Base-by-base conservation (phyloP, 2,329 filamentous ascomycete genomes). In the Arthrobotrys iridis region DNA sequence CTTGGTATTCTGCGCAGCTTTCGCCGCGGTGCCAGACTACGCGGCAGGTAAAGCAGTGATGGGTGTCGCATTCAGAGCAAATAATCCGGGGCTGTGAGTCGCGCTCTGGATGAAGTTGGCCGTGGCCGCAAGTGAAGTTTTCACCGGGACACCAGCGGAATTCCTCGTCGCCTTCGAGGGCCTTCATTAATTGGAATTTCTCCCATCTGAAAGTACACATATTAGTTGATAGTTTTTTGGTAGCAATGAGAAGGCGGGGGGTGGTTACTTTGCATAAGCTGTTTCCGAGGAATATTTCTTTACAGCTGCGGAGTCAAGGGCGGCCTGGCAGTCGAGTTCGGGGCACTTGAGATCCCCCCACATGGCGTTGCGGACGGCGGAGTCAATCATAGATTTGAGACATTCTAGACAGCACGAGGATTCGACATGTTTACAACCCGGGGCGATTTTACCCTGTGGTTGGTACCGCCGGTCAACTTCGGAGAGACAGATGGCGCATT, bases 331-430 rank as follows among this genome's bases (percentile, higher is more conserved):
- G 33, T 41, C 46, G 13, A 70, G 43, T 33, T 74, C 70, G 10
- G 70, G 70, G 40, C 70, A 74, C 24, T 74, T 74, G 37, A 74
- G 52, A 20, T 74, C 70, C 22, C 70, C 70, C 70, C 70, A 74
- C 70, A 74, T 74, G 10, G 70, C 70, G 22, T 74, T 74, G n/a
- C 70, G 43, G n/a, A 74, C 70, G 8, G 62, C 63, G 10, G 70
- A 74, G 46, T 74, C 70, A 8, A 74, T 74, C 70, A 74, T 74
- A n/a, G 35, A 41, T 57, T 62, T 40, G n/a, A 74, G 35, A 22
- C 70, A 74, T 8, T 74, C 70, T 6, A 40, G 18, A 15, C 70
- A 74, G 24, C 70, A 74, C 2, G 43, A 59, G 5, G 70, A 74
- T 46, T 74, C 70, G 8, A 45, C 46, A n/a, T 74, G 70, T 4